Conservation (phyloP, 1,139 yeast species). For the Suhomyces bokatorum region DNA sequence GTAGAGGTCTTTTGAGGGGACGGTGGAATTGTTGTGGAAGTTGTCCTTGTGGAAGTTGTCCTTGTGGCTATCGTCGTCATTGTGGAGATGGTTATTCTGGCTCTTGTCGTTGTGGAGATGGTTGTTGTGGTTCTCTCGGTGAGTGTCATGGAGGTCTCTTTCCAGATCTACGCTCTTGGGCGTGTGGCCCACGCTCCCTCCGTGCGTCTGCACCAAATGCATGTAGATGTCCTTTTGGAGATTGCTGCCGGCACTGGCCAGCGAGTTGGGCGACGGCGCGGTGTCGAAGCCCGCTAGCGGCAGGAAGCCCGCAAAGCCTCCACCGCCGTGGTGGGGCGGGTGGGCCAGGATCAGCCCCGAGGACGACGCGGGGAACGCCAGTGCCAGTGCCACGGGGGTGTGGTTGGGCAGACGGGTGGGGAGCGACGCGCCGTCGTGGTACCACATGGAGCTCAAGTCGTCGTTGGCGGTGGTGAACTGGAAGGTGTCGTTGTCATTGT, state of each 20-base stretch:
- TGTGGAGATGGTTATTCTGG: background rate
- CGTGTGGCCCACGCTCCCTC: too few species aligned
- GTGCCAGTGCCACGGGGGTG: conserved; percentile 11
- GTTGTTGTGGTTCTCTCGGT: too few species aligned
- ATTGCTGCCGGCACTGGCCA: conserved; percentile 23
- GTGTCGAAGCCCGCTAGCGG: conserved; percentile 30
- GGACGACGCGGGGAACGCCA: conserved; percentile 8
- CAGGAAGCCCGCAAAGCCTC: conserved; percentile 18
- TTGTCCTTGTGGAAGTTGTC: too few species aligned
- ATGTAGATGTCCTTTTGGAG: conserved; percentile 7
- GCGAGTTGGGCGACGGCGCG: conserved; percentile 22
- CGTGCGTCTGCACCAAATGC: conserved; percentile 5
- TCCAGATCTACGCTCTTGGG: too few species aligned
- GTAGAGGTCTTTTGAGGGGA: conserved; percentile 1
- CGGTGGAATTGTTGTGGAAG: too few species aligned
- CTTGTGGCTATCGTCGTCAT: too few species aligned
- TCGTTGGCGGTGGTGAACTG: conserved; percentile 22
- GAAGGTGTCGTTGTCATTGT: conserved; percentile 18
- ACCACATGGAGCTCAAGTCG: conserved; percentile 25
- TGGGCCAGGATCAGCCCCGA: conserved; percentile 11
- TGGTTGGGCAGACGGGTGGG: conserved; percentile 13
- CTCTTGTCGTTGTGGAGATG: too few species aligned
- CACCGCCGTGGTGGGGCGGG: conserved; percentile 8
- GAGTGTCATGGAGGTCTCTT: too few species aligned
- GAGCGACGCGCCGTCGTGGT: conserved; percentile 16